Evolutionary conservation across 2,329 filamentous ascomycete genomes (phyloP).

Genomic region (Cladosporium cucumerinum): DNA sequence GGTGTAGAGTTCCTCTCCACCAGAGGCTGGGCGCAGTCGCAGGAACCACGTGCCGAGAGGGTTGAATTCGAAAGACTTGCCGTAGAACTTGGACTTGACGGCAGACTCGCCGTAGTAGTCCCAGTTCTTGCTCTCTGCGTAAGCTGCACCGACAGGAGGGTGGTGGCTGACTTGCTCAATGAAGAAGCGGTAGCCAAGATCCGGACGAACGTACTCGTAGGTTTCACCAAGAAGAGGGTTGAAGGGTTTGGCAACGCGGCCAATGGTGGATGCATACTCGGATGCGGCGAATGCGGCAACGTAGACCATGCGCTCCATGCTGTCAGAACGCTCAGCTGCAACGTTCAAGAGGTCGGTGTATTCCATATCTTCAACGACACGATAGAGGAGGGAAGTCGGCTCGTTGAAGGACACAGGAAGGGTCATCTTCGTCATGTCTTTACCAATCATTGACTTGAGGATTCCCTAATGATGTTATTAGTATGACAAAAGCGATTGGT

Average conservation of each 20-base stretch:
- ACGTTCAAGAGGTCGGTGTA: constrained; percentile 89
- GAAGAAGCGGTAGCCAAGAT: constrained; percentile 98
- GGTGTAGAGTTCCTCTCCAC: constrained; percentile 78
- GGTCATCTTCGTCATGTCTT: constrained; percentile 99
- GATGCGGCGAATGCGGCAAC: constrained; percentile 94
- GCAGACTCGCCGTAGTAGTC: constrained; percentile 94
- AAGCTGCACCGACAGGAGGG: constrained; percentile 88
- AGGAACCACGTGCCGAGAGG: constrained; percentile 97
- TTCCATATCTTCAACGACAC: constrained; percentile 96
- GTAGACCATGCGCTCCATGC: constrained; percentile 87
- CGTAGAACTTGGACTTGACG: constrained; percentile 95
- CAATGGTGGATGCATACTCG: constrained; percentile 95
- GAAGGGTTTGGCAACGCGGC: constrained; percentile 95
- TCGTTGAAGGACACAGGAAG: constrained; percentile 98
- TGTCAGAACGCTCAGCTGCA: constrained; percentile 79
- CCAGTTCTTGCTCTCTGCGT: constrained; percentile 90
- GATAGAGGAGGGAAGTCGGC: constrained; percentile 89
- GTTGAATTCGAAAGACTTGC: constrained; percentile 96
- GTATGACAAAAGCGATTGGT: background rate
- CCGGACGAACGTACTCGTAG: constrained; percentile 90
- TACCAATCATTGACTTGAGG: constrained; percentile 98
- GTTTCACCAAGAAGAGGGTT: constrained; percentile 95
- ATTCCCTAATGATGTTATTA: constrained; percentile 63
- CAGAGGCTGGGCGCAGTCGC: constrained; percentile 70
- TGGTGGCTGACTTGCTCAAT: constrained; percentile 98